phyloP scores from a whole-genome alignment of 345 rosid species.

The Orychophragmus violaceus region DNA sequence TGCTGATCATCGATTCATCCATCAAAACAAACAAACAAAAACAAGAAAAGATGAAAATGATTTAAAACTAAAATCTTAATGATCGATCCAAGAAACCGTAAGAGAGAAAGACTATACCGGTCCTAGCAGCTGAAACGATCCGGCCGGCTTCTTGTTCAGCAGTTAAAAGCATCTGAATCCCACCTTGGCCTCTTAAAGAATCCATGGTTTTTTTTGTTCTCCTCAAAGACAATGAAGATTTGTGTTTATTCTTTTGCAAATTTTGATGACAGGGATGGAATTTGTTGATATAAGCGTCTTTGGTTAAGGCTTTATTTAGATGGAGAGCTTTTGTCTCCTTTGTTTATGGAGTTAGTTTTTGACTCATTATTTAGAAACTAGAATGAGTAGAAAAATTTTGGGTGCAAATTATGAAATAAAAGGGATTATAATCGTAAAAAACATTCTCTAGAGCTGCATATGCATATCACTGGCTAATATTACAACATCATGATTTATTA shows the following conservation, averaged over 20 bases:
- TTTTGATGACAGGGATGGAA: slow-evolving; percentile 2
- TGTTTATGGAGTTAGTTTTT: slow-evolving; percentile 29
- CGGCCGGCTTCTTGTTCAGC: slow-evolving; percentile 38
- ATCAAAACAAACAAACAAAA: background rate
- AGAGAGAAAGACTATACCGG: slow-evolving; percentile 16
- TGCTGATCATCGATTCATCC: slow-evolving; percentile 16
- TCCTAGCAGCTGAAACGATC: slow-evolving; percentile 29
- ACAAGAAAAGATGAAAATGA: background rate
- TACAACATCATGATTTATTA: too few relatives aligned
- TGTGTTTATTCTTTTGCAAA: slow-evolving; percentile 8
- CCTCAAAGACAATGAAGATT: slow-evolving; percentile 3
- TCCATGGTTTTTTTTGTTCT: slow-evolving; percentile 27
- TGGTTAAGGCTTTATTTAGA: slow-evolving; percentile 6
- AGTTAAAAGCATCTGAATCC: slow-evolving; percentile 35
- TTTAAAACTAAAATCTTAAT: background rate
- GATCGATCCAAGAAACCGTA: background rate
- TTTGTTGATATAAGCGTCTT: slow-evolving; percentile 10
- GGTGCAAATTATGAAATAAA: background rate
- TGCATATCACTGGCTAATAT: background rate
- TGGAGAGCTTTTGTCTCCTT: slow-evolving; percentile 23
- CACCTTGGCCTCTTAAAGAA: slow-evolving; percentile 33
- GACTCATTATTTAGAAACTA: slow-evolving; percentile 9
- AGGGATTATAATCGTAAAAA: background rate
- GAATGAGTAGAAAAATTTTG: background rate
- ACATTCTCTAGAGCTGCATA: background rate